Base-by-base conservation (phyloP, 164 flowering plant species). In the Annona squamosa region DNA sequence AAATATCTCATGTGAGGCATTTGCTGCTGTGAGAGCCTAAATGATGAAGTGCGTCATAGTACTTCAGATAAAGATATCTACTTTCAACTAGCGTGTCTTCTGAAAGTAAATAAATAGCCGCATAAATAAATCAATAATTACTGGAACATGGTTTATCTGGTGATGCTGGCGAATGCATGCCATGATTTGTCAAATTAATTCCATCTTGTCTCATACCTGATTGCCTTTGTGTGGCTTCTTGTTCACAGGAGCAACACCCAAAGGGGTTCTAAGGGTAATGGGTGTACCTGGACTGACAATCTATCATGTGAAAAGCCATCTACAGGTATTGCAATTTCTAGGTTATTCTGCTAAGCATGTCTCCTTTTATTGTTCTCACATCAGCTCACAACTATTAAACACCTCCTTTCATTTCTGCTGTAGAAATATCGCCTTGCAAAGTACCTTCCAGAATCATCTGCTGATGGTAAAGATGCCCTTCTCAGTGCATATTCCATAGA, bases 371-470 rank as follows among this genome's bases (percentile, higher is more conserved):
- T 45, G n/a, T n/a, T 46, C 16, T 66, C 59, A 66, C 17, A 19
- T 52, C 17, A 16, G 44, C 57, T 56, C 17, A 71, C 37, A 37
- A 56, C 26, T 52, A 52, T 52, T 70, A 26, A 26, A 26, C 37
- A 26, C 42, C 9, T 62, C 7, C n/a, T 26, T 43, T 13, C 17
- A 66, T 72, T 46, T 72, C 69, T 71, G 46, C 3, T 72, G 7
- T 74, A 87, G 90, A 87, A 89, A 75, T 87, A 86, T 79, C 93
- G 91, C 74, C 87, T 89, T 44, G 90, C 93, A 13, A 87, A 89
- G 75, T 87, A 84, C 75, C 77, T 89, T 46, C 93, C 91, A 19
- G 89, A 87, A 67, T 86, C 91, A 45, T 87, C 90, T 5, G 83
- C 82, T 71, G 88, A 86, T 81, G 93, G 88, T 82, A 79, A 79